A percentile compares a stretch with the other conserved stretches of the same genome.
phyloP scores from a whole-genome alignment of 176 grass and related monocot species.

The Bothriochloa decipiens region DNA sequence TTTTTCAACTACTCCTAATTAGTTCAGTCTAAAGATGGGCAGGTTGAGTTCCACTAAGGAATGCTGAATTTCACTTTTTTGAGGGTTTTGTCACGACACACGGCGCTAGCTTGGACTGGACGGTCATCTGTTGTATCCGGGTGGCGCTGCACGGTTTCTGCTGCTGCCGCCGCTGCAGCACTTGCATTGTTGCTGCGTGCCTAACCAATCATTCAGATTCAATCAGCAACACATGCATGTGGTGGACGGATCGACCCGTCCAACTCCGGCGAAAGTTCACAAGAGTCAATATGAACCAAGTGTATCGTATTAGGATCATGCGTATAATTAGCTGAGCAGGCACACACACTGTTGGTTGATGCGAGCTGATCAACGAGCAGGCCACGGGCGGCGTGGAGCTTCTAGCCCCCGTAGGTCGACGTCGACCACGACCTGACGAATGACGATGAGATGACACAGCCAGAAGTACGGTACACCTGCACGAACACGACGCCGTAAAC shows the following conservation, averaged over 20 bases:
- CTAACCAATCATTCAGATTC: background rate
- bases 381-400: too few species aligned
- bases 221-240: background rate
- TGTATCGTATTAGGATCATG: too few species aligned
- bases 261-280: background rate
- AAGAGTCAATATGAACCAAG: too few species aligned
- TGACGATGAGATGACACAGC: too few species aligned
- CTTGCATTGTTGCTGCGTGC: background rate
- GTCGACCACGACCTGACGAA: too few species aligned
- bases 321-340: too few species aligned
- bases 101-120: background rate
- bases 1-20: background rate
- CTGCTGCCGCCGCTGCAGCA: background rate
- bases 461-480: too few species aligned
- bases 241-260: background rate
- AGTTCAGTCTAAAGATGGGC: background rate
- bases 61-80: background rate
- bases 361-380: background rate
- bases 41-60: background rate
- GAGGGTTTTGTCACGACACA: background rate
- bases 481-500: too few species aligned
- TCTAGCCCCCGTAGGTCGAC: too few species aligned
- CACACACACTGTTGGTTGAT: background rate
- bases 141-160: background rate
- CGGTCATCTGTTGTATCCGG: background rate